phyloP scores from a whole-genome alignment of 805 yeast species.

The Candida nonsorbophila region DNA sequence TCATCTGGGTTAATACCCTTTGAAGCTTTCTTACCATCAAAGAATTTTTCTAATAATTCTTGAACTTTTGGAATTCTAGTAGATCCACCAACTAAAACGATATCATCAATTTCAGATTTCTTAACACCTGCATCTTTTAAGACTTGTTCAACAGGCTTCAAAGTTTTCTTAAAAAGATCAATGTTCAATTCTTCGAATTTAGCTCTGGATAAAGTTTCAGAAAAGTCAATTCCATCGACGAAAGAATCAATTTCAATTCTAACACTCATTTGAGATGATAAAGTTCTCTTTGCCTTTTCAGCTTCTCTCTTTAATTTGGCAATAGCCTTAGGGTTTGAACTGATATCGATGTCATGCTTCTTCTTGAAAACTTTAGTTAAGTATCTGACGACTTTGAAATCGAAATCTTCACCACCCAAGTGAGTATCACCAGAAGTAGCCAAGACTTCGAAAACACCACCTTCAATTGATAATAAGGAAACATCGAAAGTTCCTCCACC shows the following conservation, averaged over 20 bases:
- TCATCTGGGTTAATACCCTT: constrained; percentile 47
- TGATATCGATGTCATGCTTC: constrained; percentile 39
- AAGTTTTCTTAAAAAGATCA: constrained; percentile 40
- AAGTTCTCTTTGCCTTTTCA: constrained; percentile 46
- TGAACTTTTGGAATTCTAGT: constrained; percentile 48
- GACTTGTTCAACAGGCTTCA: constrained; percentile 44
- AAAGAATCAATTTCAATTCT: constrained; percentile 41
- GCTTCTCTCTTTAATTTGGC: constrained; percentile 45
- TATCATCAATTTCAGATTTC: constrained; percentile 41
- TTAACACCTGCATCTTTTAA: constrained; percentile 41
- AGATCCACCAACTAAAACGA: constrained; percentile 46
- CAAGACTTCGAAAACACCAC: constrained; percentile 45
- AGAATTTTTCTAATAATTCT: constrained; percentile 41
- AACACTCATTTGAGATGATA: constrained; percentile 51
- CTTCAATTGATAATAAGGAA: constrained; percentile 56
- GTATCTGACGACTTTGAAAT: constrained; percentile 39
- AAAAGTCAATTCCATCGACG: constrained; percentile 44
- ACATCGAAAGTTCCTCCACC: constrained; percentile 70
- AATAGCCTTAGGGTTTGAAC: constrained; percentile 37
- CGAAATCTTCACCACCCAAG: constrained; percentile 49
- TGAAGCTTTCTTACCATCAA: constrained; percentile 53
- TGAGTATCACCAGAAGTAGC: constrained; percentile 48
- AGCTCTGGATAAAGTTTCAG: constrained; percentile 43
- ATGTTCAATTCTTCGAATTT: constrained; percentile 45
- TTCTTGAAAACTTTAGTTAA: constrained; percentile 39